Conservation (phyloP, 2,329 filamentous ascomycete species). For the Hypoxylon sp. region DNA sequence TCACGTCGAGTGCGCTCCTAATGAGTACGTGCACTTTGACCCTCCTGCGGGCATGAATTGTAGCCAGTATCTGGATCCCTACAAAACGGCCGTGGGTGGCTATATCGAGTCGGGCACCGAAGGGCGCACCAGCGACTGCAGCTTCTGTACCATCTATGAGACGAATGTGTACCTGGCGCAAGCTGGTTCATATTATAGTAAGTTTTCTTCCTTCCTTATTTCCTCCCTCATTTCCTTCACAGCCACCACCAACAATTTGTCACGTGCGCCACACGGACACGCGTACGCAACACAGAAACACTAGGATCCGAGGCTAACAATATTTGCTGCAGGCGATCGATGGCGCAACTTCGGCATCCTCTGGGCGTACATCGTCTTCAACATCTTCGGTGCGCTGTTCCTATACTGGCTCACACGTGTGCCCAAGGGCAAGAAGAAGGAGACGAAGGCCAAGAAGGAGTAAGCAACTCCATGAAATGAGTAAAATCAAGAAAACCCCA, state of each 20-base stretch:
- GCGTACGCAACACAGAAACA: background rate
- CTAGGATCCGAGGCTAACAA: constrained; percentile 27
- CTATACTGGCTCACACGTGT: constrained; percentile 66
- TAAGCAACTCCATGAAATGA: constrained; percentile 13
- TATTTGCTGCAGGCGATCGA: constrained; percentile 52
- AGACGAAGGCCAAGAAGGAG: constrained; percentile 48
- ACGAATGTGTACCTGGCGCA: constrained; percentile 55
- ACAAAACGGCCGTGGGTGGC: constrained; percentile 61
- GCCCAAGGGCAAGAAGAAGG: constrained; percentile 55
- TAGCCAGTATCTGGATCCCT: constrained; percentile 64
- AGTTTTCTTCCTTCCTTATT: constrained; percentile 27
- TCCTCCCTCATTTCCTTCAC: background rate
- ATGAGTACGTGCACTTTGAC: constrained; percentile 74
- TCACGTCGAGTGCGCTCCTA: constrained; percentile 68
- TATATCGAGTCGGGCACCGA: constrained; percentile 54
- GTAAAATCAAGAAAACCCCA: constrained; percentile 12
- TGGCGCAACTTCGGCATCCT: constrained; percentile 71
- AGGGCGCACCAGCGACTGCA: constrained; percentile 58
- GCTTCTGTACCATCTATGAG: constrained; percentile 56
- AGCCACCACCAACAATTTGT: background rate
- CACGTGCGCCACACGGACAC: no score
- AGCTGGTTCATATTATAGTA: constrained; percentile 59
- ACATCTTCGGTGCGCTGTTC: constrained; percentile 63
- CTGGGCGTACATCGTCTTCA: constrained; percentile 67
- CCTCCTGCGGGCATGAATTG: constrained; percentile 68